Evolutionary conservation across 306 rosid species (phyloP).

Genomic region (Dryas alaskensis): DNA sequence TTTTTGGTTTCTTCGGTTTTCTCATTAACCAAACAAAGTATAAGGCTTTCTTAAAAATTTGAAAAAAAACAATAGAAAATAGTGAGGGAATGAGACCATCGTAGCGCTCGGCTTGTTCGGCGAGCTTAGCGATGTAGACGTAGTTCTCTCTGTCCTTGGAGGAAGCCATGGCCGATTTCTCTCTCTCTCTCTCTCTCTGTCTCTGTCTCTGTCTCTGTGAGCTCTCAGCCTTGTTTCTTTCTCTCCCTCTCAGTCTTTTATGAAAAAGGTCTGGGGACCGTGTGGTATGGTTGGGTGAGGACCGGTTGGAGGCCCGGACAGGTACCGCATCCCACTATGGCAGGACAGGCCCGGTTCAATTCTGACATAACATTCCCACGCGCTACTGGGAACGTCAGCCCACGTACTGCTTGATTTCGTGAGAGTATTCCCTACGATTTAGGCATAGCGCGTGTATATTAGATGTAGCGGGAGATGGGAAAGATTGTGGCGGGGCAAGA

Average conservation of each 20-base stretch:
- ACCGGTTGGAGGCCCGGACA: constrained; percentile 1
- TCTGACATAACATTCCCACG: background rate
- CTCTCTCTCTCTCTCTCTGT: constrained; percentile 5
- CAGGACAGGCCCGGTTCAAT: too few species aligned
- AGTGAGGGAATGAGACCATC: constrained; percentile 29
- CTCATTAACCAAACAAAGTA: background rate
- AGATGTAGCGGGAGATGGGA: background rate
- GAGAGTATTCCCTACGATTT: background rate
- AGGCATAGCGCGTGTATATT: constrained; percentile 1
- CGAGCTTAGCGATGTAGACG: constrained; percentile 62
- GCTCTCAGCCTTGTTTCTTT: too few species aligned
- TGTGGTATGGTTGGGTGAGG: constrained; percentile 12
- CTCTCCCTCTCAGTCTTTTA: background rate
- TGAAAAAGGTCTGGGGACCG: background rate
- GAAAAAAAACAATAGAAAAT: background rate
- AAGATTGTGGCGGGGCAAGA: constrained; percentile 1
- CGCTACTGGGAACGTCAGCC: background rate
- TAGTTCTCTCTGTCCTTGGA: constrained; percentile 45
- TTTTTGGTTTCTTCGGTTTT: constrained; percentile 2
- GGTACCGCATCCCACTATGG: background rate
- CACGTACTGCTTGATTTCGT: background rate
- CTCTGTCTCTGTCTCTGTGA: background rate
- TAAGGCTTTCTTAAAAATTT: background rate
- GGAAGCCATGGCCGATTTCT: constrained; percentile 47
- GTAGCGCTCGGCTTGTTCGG: constrained; percentile 75